These are phyloP conservation scores for Venturia effusa DNA, from an alignment of 2,329 filamentous ascomycete genomes.

Conservation along the genomic window DNA sequence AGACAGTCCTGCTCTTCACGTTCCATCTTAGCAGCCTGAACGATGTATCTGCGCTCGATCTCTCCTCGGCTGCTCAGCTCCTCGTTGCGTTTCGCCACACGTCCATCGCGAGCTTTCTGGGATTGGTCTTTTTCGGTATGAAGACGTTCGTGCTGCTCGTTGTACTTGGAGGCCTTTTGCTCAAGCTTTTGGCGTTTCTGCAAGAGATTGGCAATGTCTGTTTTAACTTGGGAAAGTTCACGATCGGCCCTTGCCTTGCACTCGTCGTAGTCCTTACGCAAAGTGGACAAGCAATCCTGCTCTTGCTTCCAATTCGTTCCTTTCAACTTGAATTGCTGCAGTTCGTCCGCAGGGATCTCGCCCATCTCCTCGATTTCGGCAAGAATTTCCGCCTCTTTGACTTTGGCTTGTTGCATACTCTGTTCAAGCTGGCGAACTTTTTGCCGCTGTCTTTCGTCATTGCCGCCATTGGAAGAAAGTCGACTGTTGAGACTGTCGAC, in stretches of 20 bases:
- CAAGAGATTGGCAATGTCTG: constrained; percentile 45
- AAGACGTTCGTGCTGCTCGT: constrained; percentile 61
- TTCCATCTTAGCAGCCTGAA: constrained; percentile 27
- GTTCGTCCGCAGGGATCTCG: constrained; percentile 51
- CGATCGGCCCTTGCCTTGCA: constrained; percentile 52
- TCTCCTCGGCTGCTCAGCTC: constrained; percentile 24
- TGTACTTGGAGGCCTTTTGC: constrained; percentile 56
- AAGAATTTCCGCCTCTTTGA: constrained; percentile 46
- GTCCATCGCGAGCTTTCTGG: constrained; percentile 47
- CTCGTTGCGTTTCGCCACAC: constrained; percentile 29
- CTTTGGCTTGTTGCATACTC: constrained; percentile 59
- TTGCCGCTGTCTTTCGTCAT: constrained; percentile 65
- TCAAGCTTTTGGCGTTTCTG: constrained; percentile 62
- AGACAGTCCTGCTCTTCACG: constrained; percentile 28
- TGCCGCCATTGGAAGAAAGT: constrained; percentile 55
- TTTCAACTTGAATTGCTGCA: constrained; percentile 36
- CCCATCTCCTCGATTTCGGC: constrained; percentile 54
- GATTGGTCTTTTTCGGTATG: constrained; percentile 57
- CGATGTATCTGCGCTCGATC: constrained; percentile 27
- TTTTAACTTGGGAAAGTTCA: constrained; percentile 50
- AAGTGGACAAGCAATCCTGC: constrained; percentile 37
- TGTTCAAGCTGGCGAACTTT: constrained; percentile 66
- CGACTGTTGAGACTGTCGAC: constrained; percentile 58
- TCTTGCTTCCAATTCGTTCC: constrained; percentile 48
- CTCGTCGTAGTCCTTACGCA: constrained; percentile 47